phyloP scores from a whole-genome alignment of 164 flowering plant species.

The Liriodendron chinense region DNA sequence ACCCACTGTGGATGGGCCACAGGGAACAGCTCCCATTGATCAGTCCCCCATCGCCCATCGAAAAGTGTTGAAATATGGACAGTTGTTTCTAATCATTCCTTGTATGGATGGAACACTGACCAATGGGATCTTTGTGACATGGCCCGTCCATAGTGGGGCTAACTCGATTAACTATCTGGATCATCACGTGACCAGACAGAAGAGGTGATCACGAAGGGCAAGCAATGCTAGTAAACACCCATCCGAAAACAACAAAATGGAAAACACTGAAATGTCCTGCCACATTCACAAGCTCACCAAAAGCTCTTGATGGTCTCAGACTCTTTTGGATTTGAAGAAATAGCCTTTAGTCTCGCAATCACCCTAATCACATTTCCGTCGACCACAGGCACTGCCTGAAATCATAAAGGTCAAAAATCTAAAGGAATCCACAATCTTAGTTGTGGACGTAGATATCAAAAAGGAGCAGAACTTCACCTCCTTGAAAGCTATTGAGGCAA shows the following conservation, averaged over 20 bases:
- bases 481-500: slow-evolving; percentile 88
- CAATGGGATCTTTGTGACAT: not conserved
- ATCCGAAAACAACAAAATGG: not conserved
- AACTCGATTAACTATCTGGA: not conserved
- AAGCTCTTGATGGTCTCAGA: slow-evolving; percentile 46
- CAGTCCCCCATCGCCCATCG: too few relatives aligned
- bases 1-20: not conserved
- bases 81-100: not conserved
- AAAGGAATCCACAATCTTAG: not conserved
- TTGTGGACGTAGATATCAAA: not conserved
- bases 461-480: slow-evolving; percentile 36
- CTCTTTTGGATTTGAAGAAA: slow-evolving; percentile 83
- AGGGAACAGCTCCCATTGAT: too few relatives aligned
- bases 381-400: slow-evolving; percentile 87
- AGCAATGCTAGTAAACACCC: not conserved
- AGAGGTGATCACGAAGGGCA: not conserved
- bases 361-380: slow-evolving; percentile 95
- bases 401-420: slow-evolving; percentile 8
- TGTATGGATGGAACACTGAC: not conserved
- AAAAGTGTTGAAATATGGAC: too few relatives aligned
- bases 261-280: not conserved
- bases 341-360: slow-evolving; percentile 74
- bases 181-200: not conserved
- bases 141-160: not conserved
- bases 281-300: slow-evolving; percentile 51